Evolutionary conservation across 176 grass and related monocot genomes (phyloP), one percentile per base, ranked within the genome.

Genomic region (Carex parvula): DNA sequence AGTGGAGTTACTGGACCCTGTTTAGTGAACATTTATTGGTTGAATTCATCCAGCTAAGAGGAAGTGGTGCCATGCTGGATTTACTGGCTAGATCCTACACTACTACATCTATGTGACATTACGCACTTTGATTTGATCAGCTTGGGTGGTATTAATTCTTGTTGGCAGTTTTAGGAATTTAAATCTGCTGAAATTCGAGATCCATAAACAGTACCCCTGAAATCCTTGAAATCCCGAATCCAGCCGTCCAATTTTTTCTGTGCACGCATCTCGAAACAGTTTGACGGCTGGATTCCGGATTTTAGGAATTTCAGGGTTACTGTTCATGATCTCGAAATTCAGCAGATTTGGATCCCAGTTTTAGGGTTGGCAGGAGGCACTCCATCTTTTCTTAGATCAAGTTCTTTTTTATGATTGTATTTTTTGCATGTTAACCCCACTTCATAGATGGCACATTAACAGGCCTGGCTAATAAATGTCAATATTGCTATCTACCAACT

Each of bases 21-120:
- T 83, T 83, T 52, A 62, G 39, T 83, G 81, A 48, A 83, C 81
- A 83, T 69, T 83, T 67, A 83, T 65, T 83, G 61, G 81, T 83
- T 83, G 39, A 78, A 66, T 68, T 69, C n/a, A n/a, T 83, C 39
- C 81, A 83, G 81, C 81, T 69, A 69, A 68, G 42, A 68, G 13
- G 46, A 53, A 65, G 39, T 82, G 80, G 42, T 65, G 80, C 14
- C 61, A 44, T 65, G 39, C 80, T 66, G 80, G 80, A 83, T 67
- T 52, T 68, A 67, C 60, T 68, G 60, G 64, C 26, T 66, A 83
- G 42, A 67, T 54, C 12, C 41, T 83, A 54, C 22, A 35, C 62
- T 66, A 20, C 60, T 32, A 26, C 24, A 17, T 66, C 60, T 52
- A 64, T 67, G 41, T 63, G 10, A 13, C 80, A 64, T 82, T 82